Percentiles rank a stretch among this genome's conserved stretches.
Evolutionary conservation across 2,329 filamentous ascomycete species (phyloP).

Genomic region (Trichoderma hamatum): DNA sequence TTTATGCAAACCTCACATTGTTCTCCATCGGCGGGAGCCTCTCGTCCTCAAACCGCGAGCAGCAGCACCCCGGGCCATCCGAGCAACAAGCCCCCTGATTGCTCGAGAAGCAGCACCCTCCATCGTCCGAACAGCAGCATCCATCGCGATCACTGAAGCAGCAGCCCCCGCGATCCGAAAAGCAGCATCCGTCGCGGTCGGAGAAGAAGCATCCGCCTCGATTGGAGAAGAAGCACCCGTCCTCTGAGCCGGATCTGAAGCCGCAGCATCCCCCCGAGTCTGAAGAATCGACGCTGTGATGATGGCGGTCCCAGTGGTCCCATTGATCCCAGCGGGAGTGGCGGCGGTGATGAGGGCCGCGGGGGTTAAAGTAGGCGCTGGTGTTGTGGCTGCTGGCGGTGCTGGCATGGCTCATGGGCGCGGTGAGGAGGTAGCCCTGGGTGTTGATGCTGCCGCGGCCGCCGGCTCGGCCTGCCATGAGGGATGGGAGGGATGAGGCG

Average conservation of each 20-base stretch:
- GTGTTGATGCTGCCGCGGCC: slow-evolving; percentile 16
- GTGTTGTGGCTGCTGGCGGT: neutral
- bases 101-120: slow-evolving; percentile 27
- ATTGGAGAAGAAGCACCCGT: slow-evolving; percentile 29
- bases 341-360: neutral
- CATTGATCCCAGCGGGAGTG: too few relatives aligned
- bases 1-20: neutral
- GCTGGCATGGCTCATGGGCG: slow-evolving; percentile 14
- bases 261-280: neutral
- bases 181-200: slow-evolving; percentile 26
- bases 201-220: slow-evolving; percentile 26
- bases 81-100: slow-evolving; percentile 11
- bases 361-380: too few relatives aligned
- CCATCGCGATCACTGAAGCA: slow-evolving; percentile 26
- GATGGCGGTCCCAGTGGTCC: neutral
- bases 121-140: slow-evolving; percentile 28
- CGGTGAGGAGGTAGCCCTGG: slow-evolving; percentile 14
- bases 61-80: neutral
- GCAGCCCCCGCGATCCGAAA: slow-evolving; percentile 21
- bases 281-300: neutral
- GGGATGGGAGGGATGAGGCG: neutral
- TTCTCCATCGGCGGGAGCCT: neutral
- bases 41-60: neutral
- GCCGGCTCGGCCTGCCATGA: neutral
- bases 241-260: neutral